Base-by-base conservation (phyloP, 139 green algal species). In the Chlorella sp. region DNA sequence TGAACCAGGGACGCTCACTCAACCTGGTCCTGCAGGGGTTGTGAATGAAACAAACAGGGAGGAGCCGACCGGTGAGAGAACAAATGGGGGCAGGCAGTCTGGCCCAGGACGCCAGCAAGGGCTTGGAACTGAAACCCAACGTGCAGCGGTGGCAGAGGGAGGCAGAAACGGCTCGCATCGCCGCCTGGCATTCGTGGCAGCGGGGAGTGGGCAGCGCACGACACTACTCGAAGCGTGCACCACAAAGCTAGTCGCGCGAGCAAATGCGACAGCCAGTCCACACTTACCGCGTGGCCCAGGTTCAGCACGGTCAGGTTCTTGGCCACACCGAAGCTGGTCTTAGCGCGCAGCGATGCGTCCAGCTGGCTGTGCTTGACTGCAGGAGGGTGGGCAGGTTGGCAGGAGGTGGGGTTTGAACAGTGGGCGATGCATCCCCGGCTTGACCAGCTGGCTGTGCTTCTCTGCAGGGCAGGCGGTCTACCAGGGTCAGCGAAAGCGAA, bases 231-330 rank as follows among this genome's bases (percentile, higher is more conserved):
- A n/a, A n/a, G n/a, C n/a, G n/a, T n/a, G n/a, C n/a, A n/a, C n/a
- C n/a, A n/a, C n/a, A n/a, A n/a, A n/a, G n/a, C n/a, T n/a, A n/a
- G n/a, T n/a, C n/a, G n/a, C n/a, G n/a, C n/a, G n/a, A n/a, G 20
- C 60, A 68, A 68, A 68, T 34, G 60, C n/a, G n/a, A n/a, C n/a
- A n/a, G 28, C 30, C 64, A 30, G 2, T 2, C 41, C 1, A 1
- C 22, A 24, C 77, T 43, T 14, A 83, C 77, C 58, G 77, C 76
- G 24, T 70, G 34, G 76, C 76, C 76, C n/a, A 83, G 38, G 77
- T 83, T 83, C 13, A 83, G 60, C 28, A 83, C 77, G 14, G 34
- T 41, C 20, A 83, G n/a, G 58, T 83, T 68, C 26, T 24, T 60
- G 28, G 77, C 77, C 13, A 44, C 41, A 20, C 77, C 77, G 20